phyloP scores from a whole-genome alignment of 805 yeast species.

The Spathaspora arborariae region DNA sequence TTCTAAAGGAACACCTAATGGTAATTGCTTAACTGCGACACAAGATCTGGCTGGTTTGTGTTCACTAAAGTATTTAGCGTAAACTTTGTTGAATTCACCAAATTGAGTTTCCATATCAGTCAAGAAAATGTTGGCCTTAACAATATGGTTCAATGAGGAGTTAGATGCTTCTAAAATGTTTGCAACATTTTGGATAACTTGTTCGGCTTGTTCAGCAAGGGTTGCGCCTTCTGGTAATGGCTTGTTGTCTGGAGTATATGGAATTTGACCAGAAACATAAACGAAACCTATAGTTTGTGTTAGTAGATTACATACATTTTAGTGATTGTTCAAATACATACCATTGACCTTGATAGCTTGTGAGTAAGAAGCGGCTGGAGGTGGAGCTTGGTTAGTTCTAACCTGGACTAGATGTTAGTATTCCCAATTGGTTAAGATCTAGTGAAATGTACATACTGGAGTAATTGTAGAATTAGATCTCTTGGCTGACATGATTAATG shows the following conservation, averaged over 20 bases:
- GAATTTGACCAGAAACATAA: conserved; percentile 94
- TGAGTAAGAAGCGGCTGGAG: conserved; percentile 95
- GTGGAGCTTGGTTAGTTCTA: conserved; percentile 77
- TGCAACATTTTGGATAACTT: conserved; percentile 61
- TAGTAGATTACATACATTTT: conserved; percentile 2
- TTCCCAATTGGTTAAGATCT: neutral
- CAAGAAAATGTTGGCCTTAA: conserved; percentile 85
- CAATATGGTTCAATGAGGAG: conserved; percentile 77
- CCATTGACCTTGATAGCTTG: conserved; percentile 90
- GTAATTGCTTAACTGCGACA: conserved; percentile 90
- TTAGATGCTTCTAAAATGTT: conserved; percentile 81
- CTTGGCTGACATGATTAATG: conserved; percentile 19
- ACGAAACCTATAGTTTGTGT: conserved; percentile 54
- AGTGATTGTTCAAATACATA: no score
- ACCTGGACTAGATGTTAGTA: conserved; percentile 36
- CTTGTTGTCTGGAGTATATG: conserved; percentile 78
- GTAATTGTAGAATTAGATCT: conserved; percentile 25
- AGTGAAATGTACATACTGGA: conserved; percentile 23
- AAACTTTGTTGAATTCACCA: conserved; percentile 80
- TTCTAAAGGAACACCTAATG: conserved; percentile 84
- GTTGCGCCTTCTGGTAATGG: conserved; percentile 65
- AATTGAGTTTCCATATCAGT: conserved; percentile 82
- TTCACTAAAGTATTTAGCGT: conserved; percentile 67
- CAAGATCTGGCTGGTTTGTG: conserved; percentile 97
- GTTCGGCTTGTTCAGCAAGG: conserved; percentile 74